These are phyloP conservation scores for Citrus medica DNA, from an alignment of 345 rosid genomes.

Conservation along the genomic window DNA sequence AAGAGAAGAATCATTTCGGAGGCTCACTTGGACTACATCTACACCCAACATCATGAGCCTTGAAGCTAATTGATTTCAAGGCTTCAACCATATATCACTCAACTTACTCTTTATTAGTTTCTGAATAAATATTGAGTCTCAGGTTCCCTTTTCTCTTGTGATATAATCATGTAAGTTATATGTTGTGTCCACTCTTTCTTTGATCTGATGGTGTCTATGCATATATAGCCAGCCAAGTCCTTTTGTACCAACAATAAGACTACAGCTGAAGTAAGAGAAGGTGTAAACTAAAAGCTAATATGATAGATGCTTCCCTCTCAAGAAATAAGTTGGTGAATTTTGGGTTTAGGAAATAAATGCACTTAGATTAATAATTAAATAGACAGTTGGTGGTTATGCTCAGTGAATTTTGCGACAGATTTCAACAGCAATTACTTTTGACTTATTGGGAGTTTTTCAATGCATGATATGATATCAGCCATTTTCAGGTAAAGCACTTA, in stretches of 20 bases:
- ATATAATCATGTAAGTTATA: not conserved
- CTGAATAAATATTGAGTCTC: not conserved
- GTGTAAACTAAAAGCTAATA: not conserved
- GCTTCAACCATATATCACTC: not conserved
- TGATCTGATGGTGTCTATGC: too few relatives aligned
- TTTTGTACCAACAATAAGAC: too few relatives aligned
- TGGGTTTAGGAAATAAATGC: conserved; percentile 16
- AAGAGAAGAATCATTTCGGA: conserved; percentile 57
- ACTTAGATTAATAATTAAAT: conserved; percentile 6
- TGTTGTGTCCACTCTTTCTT: too few relatives aligned
- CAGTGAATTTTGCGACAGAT: conserved; percentile 5
- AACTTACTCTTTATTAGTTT: not conserved
- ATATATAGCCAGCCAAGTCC: too few relatives aligned
- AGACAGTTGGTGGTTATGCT: conserved; percentile 21
- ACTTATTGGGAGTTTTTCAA: not conserved
- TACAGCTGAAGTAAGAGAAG: not conserved
- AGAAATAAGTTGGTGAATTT: conserved; percentile 13
- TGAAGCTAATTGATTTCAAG: conserved; percentile 17
- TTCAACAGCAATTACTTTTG: conserved; percentile 12
- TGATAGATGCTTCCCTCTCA: not conserved
- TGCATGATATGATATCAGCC: too few relatives aligned
- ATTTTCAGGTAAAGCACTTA: too few relatives aligned
- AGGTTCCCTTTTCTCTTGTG: not conserved
- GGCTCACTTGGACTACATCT: conserved; percentile 88
- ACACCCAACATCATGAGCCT: conserved; percentile 72